Conservation (phyloP, 177 flowering plant species). For the Tripterygium wilfordii region DNA sequence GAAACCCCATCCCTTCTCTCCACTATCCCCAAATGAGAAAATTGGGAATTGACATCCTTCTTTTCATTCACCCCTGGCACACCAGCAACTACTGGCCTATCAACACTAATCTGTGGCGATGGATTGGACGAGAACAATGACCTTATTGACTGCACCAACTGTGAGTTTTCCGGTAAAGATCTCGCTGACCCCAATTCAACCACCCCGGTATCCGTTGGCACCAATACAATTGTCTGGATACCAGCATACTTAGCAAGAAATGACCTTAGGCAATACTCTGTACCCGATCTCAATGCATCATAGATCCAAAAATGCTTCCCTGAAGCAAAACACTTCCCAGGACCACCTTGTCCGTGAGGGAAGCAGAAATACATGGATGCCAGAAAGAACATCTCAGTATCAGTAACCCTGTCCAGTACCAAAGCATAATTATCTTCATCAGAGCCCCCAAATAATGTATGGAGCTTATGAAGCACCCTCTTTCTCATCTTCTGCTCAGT, state of each 20-base stretch:
- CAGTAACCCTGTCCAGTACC: slow-evolving; percentile 62
- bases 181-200: slow-evolving; percentile 65
- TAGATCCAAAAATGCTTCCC: slow-evolving; percentile 52
- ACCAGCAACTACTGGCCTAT: not conserved
- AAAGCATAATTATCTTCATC: slow-evolving; percentile 60
- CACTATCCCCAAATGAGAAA: slow-evolving; percentile 22
- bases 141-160: slow-evolving; percentile 34
- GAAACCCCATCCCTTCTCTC: slow-evolving; percentile 29
- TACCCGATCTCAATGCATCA: slow-evolving; percentile 30
- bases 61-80: slow-evolving; percentile 23
- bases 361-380: slow-evolving; percentile 73
- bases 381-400: slow-evolving; percentile 67
- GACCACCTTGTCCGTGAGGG: slow-evolving; percentile 61
- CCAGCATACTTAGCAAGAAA: slow-evolving; percentile 58
- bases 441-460: slow-evolving; percentile 44
- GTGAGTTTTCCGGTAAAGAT: slow-evolving; percentile 42
- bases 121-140: slow-evolving; percentile 34
- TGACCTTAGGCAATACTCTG: slow-evolving; percentile 54
- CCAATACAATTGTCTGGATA: slow-evolving; percentile 54
- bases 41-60: slow-evolving; percentile 28
- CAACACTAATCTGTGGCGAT: too few species aligned
- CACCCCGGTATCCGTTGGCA: slow-evolving; percentile 66
- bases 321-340: slow-evolving; percentile 46
- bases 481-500: slow-evolving; percentile 75
- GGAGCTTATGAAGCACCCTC: slow-evolving; percentile 74